Evolutionary conservation across 768 basidiomycete species (phyloP), one percentile per base, ranked within the genome.

Genomic region (Russula lepida): DNA sequence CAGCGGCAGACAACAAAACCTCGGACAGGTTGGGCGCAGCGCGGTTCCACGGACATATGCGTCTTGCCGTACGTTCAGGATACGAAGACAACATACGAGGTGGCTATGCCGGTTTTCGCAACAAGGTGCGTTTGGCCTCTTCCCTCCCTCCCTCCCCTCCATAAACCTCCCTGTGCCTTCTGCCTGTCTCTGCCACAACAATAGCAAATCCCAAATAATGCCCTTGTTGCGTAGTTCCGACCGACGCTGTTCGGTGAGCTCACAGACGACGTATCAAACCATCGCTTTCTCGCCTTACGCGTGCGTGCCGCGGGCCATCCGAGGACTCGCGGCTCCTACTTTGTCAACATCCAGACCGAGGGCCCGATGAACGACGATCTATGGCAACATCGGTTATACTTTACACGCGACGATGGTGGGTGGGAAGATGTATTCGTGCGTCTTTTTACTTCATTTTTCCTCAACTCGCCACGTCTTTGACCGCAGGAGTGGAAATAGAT

Each of bases 311-410:
- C 81, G 27, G 95, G 93, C 3, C 84, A 91, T 64, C 83, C 85
- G 23, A 78, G 82, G 43, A 88, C 88, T 44, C 82, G 84, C 64
- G 84, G 83, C 66, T 85, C 89, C n/a, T 98, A 93, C 77, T 95
- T 88, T 66, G 88, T 92, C 51, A 98, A 98, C 73, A 75, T 98
- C 49, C 94, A 97, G 71, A 95, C 93, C 2, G 88, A 92, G 54
- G 88, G 89, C 0, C 79, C 83, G 47, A 78, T 89, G 52, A 81
- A 84, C 53, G 87, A 84, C 39, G 92, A 95, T 70, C 76, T 98
- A n/a, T 98, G 90, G 86, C 95, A 97, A 70, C 94, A 98, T 67
- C 81, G 91, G 35, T 77, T 98, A n/a, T 90, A 82, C 73, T 89
- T 94, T 70, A 76, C 79, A 53, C 79, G 81, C 57, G 74, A 77